These are phyloP conservation scores for Nakazawaea ambrosiae DNA, from an alignment of 805 yeast genomes.

Conservation along the genomic window DNA sequence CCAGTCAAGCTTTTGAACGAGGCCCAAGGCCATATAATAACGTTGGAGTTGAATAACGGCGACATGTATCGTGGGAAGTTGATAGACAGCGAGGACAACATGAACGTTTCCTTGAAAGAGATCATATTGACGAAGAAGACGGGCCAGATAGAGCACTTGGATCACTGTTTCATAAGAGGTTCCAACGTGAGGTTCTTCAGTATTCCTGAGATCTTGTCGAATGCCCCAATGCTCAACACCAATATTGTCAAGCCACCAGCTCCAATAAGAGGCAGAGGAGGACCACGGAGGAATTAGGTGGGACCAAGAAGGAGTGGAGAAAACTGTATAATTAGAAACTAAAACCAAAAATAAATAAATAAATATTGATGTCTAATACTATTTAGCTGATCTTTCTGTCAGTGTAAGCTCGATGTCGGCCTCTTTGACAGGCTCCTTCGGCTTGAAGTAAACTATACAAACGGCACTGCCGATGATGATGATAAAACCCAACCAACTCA, in stretches of 20 bases:
- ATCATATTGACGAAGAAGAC: constrained; percentile 72
- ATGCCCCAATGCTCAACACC: constrained; percentile 82
- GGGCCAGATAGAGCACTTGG: constrained; percentile 69
- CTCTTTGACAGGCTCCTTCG: constrained; percentile 14
- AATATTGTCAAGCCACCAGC: constrained; percentile 56
- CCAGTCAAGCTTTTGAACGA: constrained; percentile 86
- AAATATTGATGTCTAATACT: neutral
- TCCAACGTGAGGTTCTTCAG: constrained; percentile 79
- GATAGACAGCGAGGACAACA: constrained; percentile 77
- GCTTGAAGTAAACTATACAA: constrained; percentile 48
- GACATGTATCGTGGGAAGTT: constrained; percentile 85
- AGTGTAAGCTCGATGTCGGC: constrained; percentile 4
- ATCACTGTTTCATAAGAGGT: constrained; percentile 86
- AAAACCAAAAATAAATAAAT: too few relatives aligned
- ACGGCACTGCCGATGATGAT: constrained; percentile 63
- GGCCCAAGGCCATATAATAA: constrained; percentile 82
- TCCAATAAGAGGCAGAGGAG: constrained; percentile 47
- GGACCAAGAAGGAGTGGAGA: too few relatives aligned
- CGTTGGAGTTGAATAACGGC: constrained; percentile 79
- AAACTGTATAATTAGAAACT: too few relatives aligned
- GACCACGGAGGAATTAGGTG: constrained; percentile 10
- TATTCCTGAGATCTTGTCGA: constrained; percentile 80
- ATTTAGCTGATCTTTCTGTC: too few relatives aligned
- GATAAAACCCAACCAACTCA: constrained; percentile 63
- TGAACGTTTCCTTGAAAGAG: constrained; percentile 84